Evolutionary conservation across 768 basidiomycete genomes (phyloP).

Genomic region (Hygrocybe coccinea): DNA sequence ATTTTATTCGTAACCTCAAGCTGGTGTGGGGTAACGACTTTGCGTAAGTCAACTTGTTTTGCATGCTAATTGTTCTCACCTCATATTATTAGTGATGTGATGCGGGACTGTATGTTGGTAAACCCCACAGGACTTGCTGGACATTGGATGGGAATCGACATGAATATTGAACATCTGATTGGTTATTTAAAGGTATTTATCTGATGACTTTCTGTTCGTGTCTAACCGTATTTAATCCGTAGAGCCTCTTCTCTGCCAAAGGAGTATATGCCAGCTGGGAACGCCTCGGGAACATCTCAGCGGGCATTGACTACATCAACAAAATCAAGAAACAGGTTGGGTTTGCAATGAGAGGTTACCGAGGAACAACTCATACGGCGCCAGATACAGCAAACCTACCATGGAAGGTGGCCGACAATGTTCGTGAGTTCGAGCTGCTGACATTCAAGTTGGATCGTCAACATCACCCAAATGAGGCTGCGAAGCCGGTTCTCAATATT

Average conservation of each 20-base stretch:
- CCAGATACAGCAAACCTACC: not conserved
- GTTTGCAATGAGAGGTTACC: constrained; percentile 22
- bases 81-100: constrained; percentile 27
- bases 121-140: constrained; percentile 29
- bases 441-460: not conserved
- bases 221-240: too few relatives aligned
- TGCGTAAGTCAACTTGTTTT: constrained; percentile 18
- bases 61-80: not conserved
- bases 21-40: constrained; percentile 31
- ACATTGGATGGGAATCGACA: constrained; percentile 32
- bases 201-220: too few relatives aligned
- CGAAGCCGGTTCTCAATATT: not conserved
- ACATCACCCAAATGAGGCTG: not conserved
- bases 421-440: not conserved
- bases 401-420: constrained; percentile 6
- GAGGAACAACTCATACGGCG: constrained; percentile 22
- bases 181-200: constrained; percentile 28
- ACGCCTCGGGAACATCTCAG: constrained; percentile 28
- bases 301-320: constrained; percentile 26
- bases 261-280: constrained; percentile 32
- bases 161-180: constrained; percentile 38
- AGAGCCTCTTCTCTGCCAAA: constrained; percentile 21
- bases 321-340: constrained; percentile 27
- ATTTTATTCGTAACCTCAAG: constrained; percentile 27
- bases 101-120: constrained; percentile 33